phyloP scores from a whole-genome alignment of 495 filamentous ascomycete species.

The Tuber brumale region DNA sequence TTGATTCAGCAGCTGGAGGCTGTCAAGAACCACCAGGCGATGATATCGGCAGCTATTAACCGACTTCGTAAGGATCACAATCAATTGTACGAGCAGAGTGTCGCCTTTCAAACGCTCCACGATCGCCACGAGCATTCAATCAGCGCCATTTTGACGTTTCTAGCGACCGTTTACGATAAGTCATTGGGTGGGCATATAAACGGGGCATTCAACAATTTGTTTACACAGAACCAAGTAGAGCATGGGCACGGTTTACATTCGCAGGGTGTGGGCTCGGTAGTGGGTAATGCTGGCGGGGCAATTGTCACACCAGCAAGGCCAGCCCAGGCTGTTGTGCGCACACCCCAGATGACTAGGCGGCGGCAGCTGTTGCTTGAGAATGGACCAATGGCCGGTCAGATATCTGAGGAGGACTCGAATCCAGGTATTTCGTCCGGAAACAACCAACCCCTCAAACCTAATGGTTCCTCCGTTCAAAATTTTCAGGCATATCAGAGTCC shows the following conservation, averaged over 20 bases:
- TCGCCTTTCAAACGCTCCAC: conserved; percentile 83
- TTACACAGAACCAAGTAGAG: conserved; percentile 39
- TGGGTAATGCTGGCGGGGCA: conserved; percentile 30
- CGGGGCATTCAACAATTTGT: conserved; percentile 40
- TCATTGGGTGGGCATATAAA: conserved; percentile 55
- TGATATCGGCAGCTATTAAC: conserved; percentile 71
- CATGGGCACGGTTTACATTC: conserved; percentile 35
- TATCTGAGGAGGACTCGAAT: conserved; percentile 32
- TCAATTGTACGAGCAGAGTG: conserved; percentile 80
- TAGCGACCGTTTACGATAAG: conserved; percentile 91
- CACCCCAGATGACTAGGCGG: conserved; percentile 27
- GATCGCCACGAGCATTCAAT: conserved; percentile 96
- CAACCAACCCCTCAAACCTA: conserved; percentile 20
- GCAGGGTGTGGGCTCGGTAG: conserved; percentile 29
- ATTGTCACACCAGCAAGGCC: conserved; percentile 28
- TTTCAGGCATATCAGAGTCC: conserved; percentile 35
- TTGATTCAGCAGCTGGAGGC: conserved; percentile 72
- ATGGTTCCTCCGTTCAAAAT: conserved; percentile 25
- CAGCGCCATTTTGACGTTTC: conserved; percentile 92
- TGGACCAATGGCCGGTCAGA: conserved; percentile 34
- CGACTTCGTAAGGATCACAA: conserved; percentile 77
- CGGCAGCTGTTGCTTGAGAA: conserved; percentile 37
- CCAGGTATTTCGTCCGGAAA: conserved; percentile 19
- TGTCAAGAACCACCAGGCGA: conserved; percentile 74
- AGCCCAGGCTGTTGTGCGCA: conserved; percentile 15